Conservation (phyloP, 1,139 yeast species). For the Pneumocystis canis region DNA sequence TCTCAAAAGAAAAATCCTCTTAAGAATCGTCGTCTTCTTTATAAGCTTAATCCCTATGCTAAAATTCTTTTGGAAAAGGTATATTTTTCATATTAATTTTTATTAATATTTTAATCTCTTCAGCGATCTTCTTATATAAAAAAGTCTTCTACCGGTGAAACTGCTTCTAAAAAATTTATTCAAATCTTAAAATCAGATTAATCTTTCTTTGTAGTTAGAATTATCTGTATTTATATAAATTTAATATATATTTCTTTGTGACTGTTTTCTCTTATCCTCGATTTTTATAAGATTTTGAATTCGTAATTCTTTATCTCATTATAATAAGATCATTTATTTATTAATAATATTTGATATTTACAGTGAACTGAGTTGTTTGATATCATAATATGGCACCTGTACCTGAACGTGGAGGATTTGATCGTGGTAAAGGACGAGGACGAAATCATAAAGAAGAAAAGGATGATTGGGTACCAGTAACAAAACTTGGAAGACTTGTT, state of each 20-base stretch:
- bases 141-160: neutral
- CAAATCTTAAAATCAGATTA: neutral
- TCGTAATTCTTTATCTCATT: too few relatives aligned
- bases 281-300: neutral
- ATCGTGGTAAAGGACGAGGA: conserved; percentile 46
- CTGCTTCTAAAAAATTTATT: neutral
- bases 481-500: conserved; percentile 99
- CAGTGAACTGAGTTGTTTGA: too few relatives aligned
- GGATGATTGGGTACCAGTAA: conserved; percentile 99
- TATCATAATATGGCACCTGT: conserved; percentile 12
- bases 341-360: too few relatives aligned
- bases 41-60: conserved; percentile 99
- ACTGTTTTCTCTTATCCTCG: neutral
- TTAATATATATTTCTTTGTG: neutral
- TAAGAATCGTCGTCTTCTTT: conserved; percentile 96
- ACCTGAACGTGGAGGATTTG: conserved; percentile 23
- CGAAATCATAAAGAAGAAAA: conserved; percentile 69
- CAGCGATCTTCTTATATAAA: too few relatives aligned
- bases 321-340: too few relatives aligned
- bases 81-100: neutral
- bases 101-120: neutral
- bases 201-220: neutral
- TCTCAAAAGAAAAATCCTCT: conserved; percentile 99
- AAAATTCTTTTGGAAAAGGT: conserved; percentile 37
- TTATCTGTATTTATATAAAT: neutral